These are phyloP conservation scores for Epichloe scottii DNA, from an alignment of 2,329 filamentous ascomycete genomes.

Conservation along the genomic window DNA sequence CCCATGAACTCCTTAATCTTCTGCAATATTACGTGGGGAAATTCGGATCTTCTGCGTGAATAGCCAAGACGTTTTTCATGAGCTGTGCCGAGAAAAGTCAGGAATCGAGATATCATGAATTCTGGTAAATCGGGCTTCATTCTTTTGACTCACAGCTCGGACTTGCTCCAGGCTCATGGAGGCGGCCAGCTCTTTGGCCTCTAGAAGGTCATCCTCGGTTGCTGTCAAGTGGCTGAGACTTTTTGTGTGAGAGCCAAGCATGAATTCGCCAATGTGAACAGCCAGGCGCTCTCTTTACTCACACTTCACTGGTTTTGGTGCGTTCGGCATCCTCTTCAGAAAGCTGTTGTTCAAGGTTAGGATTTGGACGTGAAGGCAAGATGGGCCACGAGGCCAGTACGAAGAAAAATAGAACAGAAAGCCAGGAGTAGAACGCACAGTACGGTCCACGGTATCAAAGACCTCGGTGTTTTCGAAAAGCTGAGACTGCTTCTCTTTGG, in stretches of 20 bases:
- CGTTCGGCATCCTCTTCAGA: not conserved
- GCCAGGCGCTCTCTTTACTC: not conserved
- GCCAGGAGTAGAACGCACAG: not conserved
- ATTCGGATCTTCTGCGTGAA: slow-evolving; percentile 31
- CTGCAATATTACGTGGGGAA: slow-evolving; percentile 24
- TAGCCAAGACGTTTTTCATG: slow-evolving; percentile 21
- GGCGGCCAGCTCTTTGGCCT: slow-evolving; percentile 31
- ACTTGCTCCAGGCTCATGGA: slow-evolving; percentile 27
- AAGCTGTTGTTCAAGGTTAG: not conserved
- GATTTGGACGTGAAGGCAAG: not conserved
- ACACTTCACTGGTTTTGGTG: slow-evolving; percentile 1
- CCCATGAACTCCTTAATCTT: slow-evolving; percentile 24
- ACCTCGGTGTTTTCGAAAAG: not conserved
- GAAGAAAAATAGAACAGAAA: no score
- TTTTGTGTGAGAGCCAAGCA: not conserved
- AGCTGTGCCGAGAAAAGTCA: slow-evolving; percentile 11
- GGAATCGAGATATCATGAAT: not conserved
- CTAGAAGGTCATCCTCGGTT: slow-evolving; percentile 32
- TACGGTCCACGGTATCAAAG: not conserved
- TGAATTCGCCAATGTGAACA: not conserved
- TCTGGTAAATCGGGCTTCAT: not conserved
- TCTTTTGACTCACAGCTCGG: slow-evolving; percentile 14
- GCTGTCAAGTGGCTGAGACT: slow-evolving; percentile 18
- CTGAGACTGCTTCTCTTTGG: not conserved
- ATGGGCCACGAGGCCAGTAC: no score